Evolutionary conservation across 164 flowering plant genomes (phyloP).

Genomic region (Kalanchoe fedtschenkoi): DNA sequence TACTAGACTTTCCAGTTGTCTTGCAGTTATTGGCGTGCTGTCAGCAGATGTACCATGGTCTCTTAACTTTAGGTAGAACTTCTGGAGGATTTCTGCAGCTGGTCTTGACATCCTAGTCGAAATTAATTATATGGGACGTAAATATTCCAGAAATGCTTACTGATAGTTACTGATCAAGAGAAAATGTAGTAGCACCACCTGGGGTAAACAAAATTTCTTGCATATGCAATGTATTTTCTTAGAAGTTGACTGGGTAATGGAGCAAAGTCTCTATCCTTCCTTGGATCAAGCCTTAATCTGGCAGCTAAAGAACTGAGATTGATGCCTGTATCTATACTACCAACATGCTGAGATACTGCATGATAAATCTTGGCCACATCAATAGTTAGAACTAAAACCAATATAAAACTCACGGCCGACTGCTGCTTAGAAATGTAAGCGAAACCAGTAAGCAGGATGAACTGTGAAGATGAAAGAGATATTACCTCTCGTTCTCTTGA

Average conservation of each 20-base stretch:
- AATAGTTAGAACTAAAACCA: neutral
- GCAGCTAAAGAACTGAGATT: conserved; percentile 58
- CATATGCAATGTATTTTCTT: conserved; percentile 93
- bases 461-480: conserved; percentile 5
- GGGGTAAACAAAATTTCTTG: conserved; percentile 74
- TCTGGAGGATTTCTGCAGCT: conserved; percentile 87
- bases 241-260: conserved; percentile 84
- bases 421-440: neutral
- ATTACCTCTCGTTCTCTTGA: conserved; percentile 49
- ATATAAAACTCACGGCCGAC: neutral
- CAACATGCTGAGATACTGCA: conserved; percentile 32
- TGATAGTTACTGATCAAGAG: neutral
- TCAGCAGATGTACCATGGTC: conserved; percentile 81
- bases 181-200: conserved; percentile 35
- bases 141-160: neutral
- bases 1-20: conserved; percentile 94
- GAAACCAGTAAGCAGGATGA: neutral
- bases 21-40: conserved; percentile 94
- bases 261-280: conserved; percentile 54
- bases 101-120: conserved; percentile 72
- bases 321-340: conserved; percentile 22
- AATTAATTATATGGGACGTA: neutral
- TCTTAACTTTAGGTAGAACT: conserved; percentile 72
- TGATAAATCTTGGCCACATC: neutral
- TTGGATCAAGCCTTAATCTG: conserved; percentile 67